Base-by-base conservation (phyloP, 2,329 filamentous ascomycete species). In the Diatrype stigma region DNA sequence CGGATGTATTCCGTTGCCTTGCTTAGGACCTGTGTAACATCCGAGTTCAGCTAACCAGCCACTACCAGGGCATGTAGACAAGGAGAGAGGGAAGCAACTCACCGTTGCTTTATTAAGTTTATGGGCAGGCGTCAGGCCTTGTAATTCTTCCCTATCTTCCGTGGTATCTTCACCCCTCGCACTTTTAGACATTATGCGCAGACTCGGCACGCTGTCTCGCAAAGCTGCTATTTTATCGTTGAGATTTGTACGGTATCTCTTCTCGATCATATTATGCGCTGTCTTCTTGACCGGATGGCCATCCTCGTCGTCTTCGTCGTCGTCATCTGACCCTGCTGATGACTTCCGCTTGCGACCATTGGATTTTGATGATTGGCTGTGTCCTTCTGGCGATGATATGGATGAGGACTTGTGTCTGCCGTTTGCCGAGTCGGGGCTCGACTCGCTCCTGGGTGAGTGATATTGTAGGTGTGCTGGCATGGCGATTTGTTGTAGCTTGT, bases 91-190 rank as follows among this genome's bases (percentile, higher is more conserved):
- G 12, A 26, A 32, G 22, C 22, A 35, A 64, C 63, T 48, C 70
- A 85, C 90, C 2, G 92, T 96, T n/a, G 93, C 93, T 70, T 97
- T 97, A 75, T 97, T 97, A 26, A 96, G 76, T 70, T 97, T 97
- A 73, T 95, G 92, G 6, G 91, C 90, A 1, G 91, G 89, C 2
- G 90, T 87, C 47, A 94, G 74, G 47, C 90, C 90, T 60, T 95
- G 86, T 16, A 87, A 77, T 51, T 94, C 89, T 58, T 95, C 89
- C 34, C 87, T 83, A 59, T 93, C 89, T 53, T 86, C 85, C 0
- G 82, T 84, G 0, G 84, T 76, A 56, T 89, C 86, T 61, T 87
- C 85, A 37, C 83, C 86, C 51, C 75, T 75, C 45, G 80, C 81
- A 60, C 80, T 86, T 73, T 89, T 90, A 35, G 85, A 84, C 82